These are phyloP conservation scores for Staphylotrichum longicolle DNA, from an alignment of 495 filamentous ascomycete genomes.

Conservation along the genomic window DNA sequence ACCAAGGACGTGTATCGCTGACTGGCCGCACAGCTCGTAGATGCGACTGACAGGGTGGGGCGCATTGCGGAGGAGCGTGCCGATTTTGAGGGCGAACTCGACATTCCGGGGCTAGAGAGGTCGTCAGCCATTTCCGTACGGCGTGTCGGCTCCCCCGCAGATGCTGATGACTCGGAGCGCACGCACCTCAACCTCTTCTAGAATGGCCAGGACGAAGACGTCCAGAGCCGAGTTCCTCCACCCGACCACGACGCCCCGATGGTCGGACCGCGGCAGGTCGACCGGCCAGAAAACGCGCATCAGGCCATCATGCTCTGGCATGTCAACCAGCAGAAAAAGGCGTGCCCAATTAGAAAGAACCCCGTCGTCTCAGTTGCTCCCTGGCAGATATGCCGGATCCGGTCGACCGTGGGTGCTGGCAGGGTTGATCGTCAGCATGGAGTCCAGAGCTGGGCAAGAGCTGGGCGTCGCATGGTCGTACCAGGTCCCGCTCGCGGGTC, in stretches of 20 bases:
- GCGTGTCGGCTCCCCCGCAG: not conserved
- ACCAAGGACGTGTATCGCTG: slow-evolving; percentile 82
- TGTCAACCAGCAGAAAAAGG: slow-evolving; percentile 43
- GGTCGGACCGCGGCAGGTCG: slow-evolving; percentile 69
- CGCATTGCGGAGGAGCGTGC: slow-evolving; percentile 78
- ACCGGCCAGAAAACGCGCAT: slow-evolving; percentile 98
- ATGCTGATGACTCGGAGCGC: not conserved
- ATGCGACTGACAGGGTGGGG: slow-evolving; percentile 78
- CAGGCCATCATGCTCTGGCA: slow-evolving; percentile 93
- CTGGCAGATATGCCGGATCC: slow-evolving; percentile 86
- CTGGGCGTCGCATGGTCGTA: slow-evolving; percentile 28
- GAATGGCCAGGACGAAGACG: slow-evolving; percentile 80
- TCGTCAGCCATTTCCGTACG: slow-evolving; percentile 8
- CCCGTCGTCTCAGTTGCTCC: slow-evolving; percentile 89
- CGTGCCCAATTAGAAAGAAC: slow-evolving; percentile 71
- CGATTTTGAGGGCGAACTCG: slow-evolving; percentile 80
- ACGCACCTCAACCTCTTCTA: slow-evolving; percentile 87
- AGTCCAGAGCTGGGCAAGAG: slow-evolving; percentile 4
- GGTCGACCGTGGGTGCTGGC: slow-evolving; percentile 78
- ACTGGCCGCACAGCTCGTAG: slow-evolving; percentile 77
- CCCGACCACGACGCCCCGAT: slow-evolving; percentile 83
- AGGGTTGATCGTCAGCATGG: slow-evolving; percentile 22
- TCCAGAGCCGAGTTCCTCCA: slow-evolving; percentile 93
- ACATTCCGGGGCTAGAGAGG: slow-evolving; percentile 60
- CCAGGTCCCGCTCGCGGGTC: slow-evolving; percentile 44